Base-by-base conservation (phyloP, 2,329 filamentous ascomycete species). In the Gyromitra esculenta region DNA sequence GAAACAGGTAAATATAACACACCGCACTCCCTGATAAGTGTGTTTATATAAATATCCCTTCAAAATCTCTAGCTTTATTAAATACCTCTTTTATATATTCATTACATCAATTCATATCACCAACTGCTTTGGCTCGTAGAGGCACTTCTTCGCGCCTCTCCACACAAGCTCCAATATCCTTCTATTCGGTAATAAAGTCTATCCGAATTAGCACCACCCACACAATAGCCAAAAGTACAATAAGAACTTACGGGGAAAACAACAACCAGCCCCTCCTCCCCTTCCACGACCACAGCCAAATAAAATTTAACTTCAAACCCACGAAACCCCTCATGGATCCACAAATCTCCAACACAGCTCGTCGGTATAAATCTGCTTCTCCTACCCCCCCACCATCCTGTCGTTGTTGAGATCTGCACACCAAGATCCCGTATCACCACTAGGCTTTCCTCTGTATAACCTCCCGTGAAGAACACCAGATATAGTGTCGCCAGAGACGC, bases 301-400 rank as follows among this genome's bases (percentile, higher is more conserved):
- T 97, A 97, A 82, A 95, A 97, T 52, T 91, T 86, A 45, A 98
- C 94, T 84, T 94, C 93, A 81, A 97, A 97, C 0, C 94, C 94
- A 73, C 89, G 89, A 84, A 98, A 98, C 2, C 94, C 96, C 85
- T 99, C 96, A 83, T 97, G 94, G 65, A 99, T 92, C 69, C 97
- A 89, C 73, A 99, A 91, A 83, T 99, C 96, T 82, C 92, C 92
- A 74, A 99, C 96, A 84, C 93, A 91, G 57, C 91, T 92, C 0
- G 95, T 97, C 0, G 96, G 95, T 75, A 99, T 98, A 83, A 92
- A 93, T 64, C 90, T 86, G n/a, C 89, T 91, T 57, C 75, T 78
- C 56, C 75, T 77, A 1, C 78, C 78, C 56, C 77, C 76, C 81
- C 92, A 93, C 7, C 90, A 91, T 0, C 87, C 84, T 7, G 90